phyloP scores from a whole-genome alignment of 2,329 filamentous ascomycete species.

The Calonectria naviculata region DNA sequence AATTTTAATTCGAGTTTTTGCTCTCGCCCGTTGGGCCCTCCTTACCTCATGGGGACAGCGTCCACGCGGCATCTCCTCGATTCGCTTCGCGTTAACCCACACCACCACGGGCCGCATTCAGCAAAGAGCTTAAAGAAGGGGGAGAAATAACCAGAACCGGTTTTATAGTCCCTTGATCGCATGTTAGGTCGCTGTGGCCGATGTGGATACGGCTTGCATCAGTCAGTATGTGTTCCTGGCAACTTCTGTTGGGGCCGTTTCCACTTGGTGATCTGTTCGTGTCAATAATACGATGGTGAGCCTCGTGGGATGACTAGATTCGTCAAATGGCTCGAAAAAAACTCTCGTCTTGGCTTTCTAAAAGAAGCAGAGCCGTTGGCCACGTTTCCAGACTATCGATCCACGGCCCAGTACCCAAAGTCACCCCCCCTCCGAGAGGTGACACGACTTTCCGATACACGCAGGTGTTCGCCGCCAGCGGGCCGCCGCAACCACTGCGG shows the following conservation, averaged over 20 bases:
- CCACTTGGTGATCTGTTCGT: background rate
- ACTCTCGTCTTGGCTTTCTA: background rate
- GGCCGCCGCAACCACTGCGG: background rate
- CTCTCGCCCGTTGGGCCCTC: background rate
- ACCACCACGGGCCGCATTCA: conserved; percentile 11
- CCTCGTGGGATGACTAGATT: background rate
- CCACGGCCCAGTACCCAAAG: background rate
- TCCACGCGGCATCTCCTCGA: background rate
- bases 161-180: background rate
- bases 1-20: background rate
- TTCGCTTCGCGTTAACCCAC: conserved; percentile 19
- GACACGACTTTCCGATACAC: background rate
- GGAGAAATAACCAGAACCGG: conserved; percentile 9
- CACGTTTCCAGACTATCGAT: background rate
- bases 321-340: background rate
- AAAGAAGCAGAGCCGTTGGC: background rate
- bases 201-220: conserved; percentile 16
- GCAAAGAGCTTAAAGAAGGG: conserved; percentile 17
- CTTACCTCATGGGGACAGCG: conserved; percentile 5
- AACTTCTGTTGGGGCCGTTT: background rate
- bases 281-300: background rate
- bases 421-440: background rate
- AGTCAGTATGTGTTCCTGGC: background rate
- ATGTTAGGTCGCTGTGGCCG: conserved; percentile 10
- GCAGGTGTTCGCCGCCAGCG: background rate